phyloP scores from a whole-genome alignment of 176 grass and related monocot species.

The Hordeum vulgare region DNA sequence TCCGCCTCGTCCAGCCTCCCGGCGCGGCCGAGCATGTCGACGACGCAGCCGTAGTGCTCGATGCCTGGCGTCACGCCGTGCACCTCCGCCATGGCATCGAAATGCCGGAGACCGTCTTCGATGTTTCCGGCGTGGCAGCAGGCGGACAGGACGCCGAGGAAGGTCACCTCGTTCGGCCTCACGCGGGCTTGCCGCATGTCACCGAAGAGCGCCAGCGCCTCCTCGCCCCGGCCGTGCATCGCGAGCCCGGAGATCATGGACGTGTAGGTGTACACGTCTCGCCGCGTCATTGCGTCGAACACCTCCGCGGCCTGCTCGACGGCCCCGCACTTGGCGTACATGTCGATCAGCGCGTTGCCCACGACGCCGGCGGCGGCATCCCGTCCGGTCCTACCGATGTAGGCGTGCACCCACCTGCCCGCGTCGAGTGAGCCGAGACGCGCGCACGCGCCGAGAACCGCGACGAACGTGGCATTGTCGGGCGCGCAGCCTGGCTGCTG shows the following conservation, averaged over 20 bases:
- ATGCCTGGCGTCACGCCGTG: slow-evolving; percentile 30
- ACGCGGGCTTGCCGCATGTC: slow-evolving; percentile 40
- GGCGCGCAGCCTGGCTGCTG: not conserved
- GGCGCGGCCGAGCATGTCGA: slow-evolving; percentile 68
- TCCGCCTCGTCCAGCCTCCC: slow-evolving; percentile 45
- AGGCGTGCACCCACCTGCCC: slow-evolving; percentile 65
- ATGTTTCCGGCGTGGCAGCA: slow-evolving; percentile 63
- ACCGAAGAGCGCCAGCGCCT: slow-evolving; percentile 42
- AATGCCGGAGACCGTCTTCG: slow-evolving; percentile 36
- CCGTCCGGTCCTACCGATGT: not conserved
- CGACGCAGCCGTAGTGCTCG: slow-evolving; percentile 78
- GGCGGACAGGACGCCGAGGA: slow-evolving; percentile 48
- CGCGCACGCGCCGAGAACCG: slow-evolving; percentile 50
- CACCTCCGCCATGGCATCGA: slow-evolving; percentile 7
- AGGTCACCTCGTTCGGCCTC: slow-evolving; percentile 52
- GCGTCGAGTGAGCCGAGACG: slow-evolving; percentile 49
- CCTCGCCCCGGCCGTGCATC: slow-evolving; percentile 41
- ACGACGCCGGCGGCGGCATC: not conserved
- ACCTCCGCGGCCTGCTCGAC: slow-evolving; percentile 45
- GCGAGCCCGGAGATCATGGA: slow-evolving; percentile 56
- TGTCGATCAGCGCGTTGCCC: slow-evolving; percentile 64
- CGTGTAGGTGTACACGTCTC: slow-evolving; percentile 66
- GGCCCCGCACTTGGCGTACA: slow-evolving; percentile 81
- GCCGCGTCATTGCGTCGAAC: slow-evolving; percentile 35
- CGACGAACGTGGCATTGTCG: slow-evolving; percentile 40